phyloP scores from a whole-genome alignment of 495 filamentous ascomycete genomes.

The Neurospora terricola region DNA sequence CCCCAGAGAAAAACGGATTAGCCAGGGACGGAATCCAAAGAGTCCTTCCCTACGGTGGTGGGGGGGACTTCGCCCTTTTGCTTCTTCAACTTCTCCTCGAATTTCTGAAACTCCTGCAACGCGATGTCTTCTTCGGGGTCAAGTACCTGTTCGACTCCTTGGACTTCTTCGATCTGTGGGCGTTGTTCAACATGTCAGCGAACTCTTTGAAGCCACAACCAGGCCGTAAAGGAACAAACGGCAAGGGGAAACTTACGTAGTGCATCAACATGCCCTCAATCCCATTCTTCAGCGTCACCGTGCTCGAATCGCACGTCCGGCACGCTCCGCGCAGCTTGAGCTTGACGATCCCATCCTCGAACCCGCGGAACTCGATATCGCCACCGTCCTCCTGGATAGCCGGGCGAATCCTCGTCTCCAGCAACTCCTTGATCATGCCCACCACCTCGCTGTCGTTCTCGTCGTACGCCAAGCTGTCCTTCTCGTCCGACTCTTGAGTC shows the following conservation, averaged over 20 bases:
- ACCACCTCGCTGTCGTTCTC: conserved; percentile 89
- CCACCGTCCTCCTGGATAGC: conserved; percentile 96
- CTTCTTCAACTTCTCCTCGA: conserved; percentile 84
- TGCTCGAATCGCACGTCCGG: conserved; percentile 90
- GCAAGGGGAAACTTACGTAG: conserved; percentile 32
- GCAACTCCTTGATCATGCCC: conserved; percentile 96
- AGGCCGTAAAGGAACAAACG: neutral
- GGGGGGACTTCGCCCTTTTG: conserved; percentile 51
- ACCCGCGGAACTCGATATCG: conserved; percentile 89
- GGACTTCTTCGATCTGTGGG: conserved; percentile 82
- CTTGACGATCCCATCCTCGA: conserved; percentile 73
- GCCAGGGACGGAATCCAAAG: conserved; percentile 50
- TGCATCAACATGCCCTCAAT: conserved; percentile 96
- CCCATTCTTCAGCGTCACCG: conserved; percentile 88
- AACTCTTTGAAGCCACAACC: neutral
- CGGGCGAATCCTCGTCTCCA: conserved; percentile 89
- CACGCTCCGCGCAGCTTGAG: conserved; percentile 89
- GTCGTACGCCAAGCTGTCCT: conserved; percentile 66
- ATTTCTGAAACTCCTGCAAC: conserved; percentile 82
- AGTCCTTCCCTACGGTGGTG: conserved; percentile 55
- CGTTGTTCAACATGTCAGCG: neutral
- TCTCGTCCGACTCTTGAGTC: conserved; percentile 28
- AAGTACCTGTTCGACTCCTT: conserved; percentile 82
- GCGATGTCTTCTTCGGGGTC: conserved; percentile 90
- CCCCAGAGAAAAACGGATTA: conserved; percentile 12